A percentile compares a stretch with the other conserved stretches of the same genome.
Conservation (phyloP, 768 basidiomycete genomes). For the Myochromella boudieri region DNA sequence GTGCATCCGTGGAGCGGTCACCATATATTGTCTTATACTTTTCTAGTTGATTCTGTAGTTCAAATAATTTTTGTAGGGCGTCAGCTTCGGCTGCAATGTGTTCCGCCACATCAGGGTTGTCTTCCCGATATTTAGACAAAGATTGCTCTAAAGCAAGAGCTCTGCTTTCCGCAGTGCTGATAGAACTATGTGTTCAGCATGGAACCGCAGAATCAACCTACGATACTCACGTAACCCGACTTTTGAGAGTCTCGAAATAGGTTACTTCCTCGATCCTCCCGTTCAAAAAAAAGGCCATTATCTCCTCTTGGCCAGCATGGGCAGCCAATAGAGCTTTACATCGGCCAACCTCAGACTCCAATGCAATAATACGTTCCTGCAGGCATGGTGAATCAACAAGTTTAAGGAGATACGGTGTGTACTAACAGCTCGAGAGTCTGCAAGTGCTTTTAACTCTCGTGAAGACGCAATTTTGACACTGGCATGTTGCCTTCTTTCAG, state of each 20-base stretch:
- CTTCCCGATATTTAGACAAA: conserved; percentile 44
- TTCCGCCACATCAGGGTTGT: conserved; percentile 52
- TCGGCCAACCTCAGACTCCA: conserved; percentile 72
- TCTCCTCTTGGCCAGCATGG: conserved; percentile 63
- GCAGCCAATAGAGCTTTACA: conserved; percentile 80
- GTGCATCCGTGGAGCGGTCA: conserved; percentile 52
- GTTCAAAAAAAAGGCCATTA: conserved; percentile 68
- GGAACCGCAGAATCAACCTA: neutral
- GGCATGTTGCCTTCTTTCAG: conserved; percentile 70
- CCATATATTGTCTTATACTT: conserved; percentile 69
- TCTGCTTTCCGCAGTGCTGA: conserved; percentile 55
- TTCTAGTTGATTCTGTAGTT: conserved; percentile 47
- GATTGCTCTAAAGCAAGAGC: conserved; percentile 51
- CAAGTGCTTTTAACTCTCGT: conserved; percentile 65
- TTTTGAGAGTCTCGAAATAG: conserved; percentile 54
- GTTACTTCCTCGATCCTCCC: conserved; percentile 50
- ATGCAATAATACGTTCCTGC: conserved; percentile 70
- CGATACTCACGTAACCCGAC: conserved; percentile 51
- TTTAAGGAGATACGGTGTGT: conserved; percentile 2
- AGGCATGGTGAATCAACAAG: conserved; percentile 12
- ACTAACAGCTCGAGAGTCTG: conserved; percentile 59
- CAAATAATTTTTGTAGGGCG: conserved; percentile 47
- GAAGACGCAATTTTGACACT: conserved; percentile 52
- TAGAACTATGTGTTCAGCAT: conserved; percentile 16
- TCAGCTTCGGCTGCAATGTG: conserved; percentile 52